Evolutionary conservation across 768 basidiomycete species (phyloP), one percentile per base, ranked within the genome.

Genomic region (Strobilomyces dryophilus): DNA sequence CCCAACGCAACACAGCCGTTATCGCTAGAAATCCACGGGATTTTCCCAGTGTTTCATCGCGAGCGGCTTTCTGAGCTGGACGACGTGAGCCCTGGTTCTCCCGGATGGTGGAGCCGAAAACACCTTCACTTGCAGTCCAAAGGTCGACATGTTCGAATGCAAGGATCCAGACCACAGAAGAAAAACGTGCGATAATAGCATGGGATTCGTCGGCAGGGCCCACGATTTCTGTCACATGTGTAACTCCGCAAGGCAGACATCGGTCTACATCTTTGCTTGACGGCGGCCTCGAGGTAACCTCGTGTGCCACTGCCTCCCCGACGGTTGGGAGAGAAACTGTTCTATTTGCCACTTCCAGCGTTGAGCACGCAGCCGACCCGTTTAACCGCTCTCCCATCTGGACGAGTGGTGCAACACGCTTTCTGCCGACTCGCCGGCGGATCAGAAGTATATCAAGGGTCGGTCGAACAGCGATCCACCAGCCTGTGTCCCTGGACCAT

Each of bases 221-320:
- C 44, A 51, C 53, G 27, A 57, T 34, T 54, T n/a, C 56, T 40
- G 52, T 48, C 46, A 54, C 21, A 26, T n/a, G 32, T 20, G 21
- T 47, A 47, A 56, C 63, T 35, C 56, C 49, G 47, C 51, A 47
- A 21, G 45, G 51, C 15, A 34, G 53, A 20, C 44, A 54, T 56
- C 56, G 50, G 56, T 17, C 51, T 21, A 32, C 40, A 34, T 55
- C 52, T 55, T 50, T 56, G 55, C 53, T 40, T 8, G 40, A 27
- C 11, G 41, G 37, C 42, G 50, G 47, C 63, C 66, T 65, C 63
- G 52, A 53, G 66, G 66, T 36, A 1, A 17, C 63, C 66, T 58
- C 66, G 49, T 67, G 66, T 36, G 4, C 47, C 8, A n/a, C n/a
- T n/a, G 5, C 52, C 36, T 36, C 39, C 56, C 59, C 54, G 53